Base-by-base conservation (phyloP, 1,284 basidiomycete species). In the Puccinia hordei region DNA sequence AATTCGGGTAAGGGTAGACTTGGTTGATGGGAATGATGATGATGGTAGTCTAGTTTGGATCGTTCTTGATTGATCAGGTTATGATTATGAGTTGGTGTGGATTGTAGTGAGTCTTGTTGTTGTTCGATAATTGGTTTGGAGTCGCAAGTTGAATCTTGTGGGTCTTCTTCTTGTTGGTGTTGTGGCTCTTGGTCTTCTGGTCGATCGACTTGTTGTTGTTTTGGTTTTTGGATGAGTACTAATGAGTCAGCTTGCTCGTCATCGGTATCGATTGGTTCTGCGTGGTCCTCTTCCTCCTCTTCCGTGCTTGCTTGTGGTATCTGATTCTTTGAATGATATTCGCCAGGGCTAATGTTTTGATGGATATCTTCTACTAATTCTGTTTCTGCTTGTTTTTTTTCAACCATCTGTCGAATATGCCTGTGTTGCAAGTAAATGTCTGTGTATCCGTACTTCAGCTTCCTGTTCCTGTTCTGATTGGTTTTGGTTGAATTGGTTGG, bases 1-100 rank as follows among this genome's bases (percentile, higher is more conserved):
- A 51, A 73, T 49, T 41, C 51, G 55, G 72, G 72, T 35, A 51
- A 73, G 17, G 55, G 33, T 24, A 57, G 10, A 33, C 22, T 33
- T 3, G 12, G 4, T 59, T 59, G 24, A 24, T 59, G 57, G 2
- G 12, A 5, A 17, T 59, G 24, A 24, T 59, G 57, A 5, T 59
- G 57, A 59, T 59, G 24, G 57, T 27, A 27, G 17, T 24, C 30
- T 59, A 9, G 57, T 10, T 3, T 59, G 12, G 57, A 59, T 10
- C 24, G 57, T 27, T 24, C 57, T 9, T 59, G 57, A 3, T 59
- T 59, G 57, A 59, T 24, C 3, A 15, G 57, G 57, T 27, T 59
- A n/a, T 10, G 19, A n/a, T n/a, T 22, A 33, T 59, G 30, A 10
- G 24, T 59, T 59, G 57, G 30, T 4, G 24, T 10, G 4, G 24